These are phyloP conservation scores for Chlorella variabilis DNA, from an alignment of 163 green algal species.

Conservation along the genomic window DNA sequence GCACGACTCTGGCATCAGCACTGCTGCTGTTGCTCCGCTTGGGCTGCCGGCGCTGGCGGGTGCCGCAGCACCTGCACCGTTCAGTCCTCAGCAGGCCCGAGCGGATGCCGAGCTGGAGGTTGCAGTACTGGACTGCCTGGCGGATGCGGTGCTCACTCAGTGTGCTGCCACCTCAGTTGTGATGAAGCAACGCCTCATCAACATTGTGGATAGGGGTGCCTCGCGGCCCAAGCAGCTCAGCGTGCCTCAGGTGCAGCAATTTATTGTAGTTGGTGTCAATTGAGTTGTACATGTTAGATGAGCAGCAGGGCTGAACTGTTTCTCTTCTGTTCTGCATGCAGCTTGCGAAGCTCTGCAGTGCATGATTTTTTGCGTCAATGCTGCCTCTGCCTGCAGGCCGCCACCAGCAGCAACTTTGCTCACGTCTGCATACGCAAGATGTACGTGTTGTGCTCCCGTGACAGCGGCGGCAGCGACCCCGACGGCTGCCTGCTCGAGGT, in stretches of 20 bases:
- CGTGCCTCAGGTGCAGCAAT: conserved; percentile 25
- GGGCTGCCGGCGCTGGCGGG: neutral
- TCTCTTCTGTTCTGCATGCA: no score
- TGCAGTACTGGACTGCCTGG: conserved; percentile 79
- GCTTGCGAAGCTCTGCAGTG: no score
- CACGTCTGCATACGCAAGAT: conserved; percentile 86
- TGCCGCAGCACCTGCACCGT: neutral
- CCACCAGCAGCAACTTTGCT: conserved; percentile 58
- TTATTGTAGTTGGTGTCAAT: neutral
- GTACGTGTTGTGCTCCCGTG: conserved; percentile 78
- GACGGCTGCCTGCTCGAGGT: conserved; percentile 54
- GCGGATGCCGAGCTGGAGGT: conserved; percentile 67
- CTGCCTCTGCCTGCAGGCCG: conserved; percentile 3
- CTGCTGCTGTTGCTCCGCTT: neutral
- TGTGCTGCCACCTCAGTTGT: conserved; percentile 59
- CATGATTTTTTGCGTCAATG: no score
- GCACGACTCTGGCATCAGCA: neutral
- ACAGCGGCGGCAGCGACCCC: conserved; percentile 39
- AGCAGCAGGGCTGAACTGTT: no score
- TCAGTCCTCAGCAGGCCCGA: conserved; percentile 9
- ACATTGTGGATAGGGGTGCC: conserved; percentile 67
- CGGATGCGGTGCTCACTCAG: conserved; percentile 74
- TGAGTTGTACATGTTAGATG: no score
- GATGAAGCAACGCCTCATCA: conserved; percentile 62
- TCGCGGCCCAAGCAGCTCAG: conserved; percentile 30